phyloP scores from a whole-genome alignment of 1,284 basidiomycete genomes.

The Rhodotorula sp. region DNA sequence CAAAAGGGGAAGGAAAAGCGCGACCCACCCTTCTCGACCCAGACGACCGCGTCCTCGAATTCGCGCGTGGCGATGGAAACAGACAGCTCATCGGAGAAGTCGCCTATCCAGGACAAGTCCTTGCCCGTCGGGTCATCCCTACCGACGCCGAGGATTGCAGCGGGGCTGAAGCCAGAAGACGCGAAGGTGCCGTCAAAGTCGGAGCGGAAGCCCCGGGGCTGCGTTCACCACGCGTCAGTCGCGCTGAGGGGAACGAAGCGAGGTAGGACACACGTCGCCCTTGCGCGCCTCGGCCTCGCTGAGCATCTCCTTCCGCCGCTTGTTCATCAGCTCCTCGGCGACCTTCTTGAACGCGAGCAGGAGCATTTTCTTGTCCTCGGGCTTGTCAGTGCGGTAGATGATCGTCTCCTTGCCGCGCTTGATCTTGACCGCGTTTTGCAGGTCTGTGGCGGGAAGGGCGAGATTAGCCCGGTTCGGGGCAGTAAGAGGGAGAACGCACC shows the following conservation, averaged over 20 bases:
- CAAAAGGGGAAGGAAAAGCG: slow-evolving; percentile 28
- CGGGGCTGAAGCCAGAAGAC: slow-evolving; percentile 39
- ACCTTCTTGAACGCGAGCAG: slow-evolving; percentile 85
- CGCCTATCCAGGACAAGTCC: slow-evolving; percentile 80
- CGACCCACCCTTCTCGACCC: slow-evolving; percentile 75
- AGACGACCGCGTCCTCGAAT: slow-evolving; percentile 79
- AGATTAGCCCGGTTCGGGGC: neutral
- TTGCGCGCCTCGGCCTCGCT: slow-evolving; percentile 44
- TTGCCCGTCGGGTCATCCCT: slow-evolving; percentile 59
- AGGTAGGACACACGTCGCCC: slow-evolving; percentile 36
- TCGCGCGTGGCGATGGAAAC: slow-evolving; percentile 87
- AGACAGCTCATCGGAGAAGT: slow-evolving; percentile 86
- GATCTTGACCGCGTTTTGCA: slow-evolving; percentile 96
- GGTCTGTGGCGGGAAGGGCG: slow-evolving; percentile 57
- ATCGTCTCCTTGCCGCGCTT: slow-evolving; percentile 88
- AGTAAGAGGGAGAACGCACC: slow-evolving; percentile 59
- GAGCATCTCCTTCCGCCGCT: slow-evolving; percentile 78
- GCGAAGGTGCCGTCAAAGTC: slow-evolving; percentile 35
- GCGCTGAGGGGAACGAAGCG: neutral
- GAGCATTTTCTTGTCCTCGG: slow-evolving; percentile 81
- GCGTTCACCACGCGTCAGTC: neutral
- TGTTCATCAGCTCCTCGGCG: slow-evolving; percentile 83
- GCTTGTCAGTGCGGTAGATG: slow-evolving; percentile 81
- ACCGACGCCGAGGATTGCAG: slow-evolving; percentile 37
- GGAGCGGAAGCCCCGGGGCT: slow-evolving; percentile 21